A percentile compares a stretch with the other conserved stretches of the same genome.
Evolutionary conservation across 257 asterid species (phyloP).

Genomic region (Solanum etuberosum): DNA sequence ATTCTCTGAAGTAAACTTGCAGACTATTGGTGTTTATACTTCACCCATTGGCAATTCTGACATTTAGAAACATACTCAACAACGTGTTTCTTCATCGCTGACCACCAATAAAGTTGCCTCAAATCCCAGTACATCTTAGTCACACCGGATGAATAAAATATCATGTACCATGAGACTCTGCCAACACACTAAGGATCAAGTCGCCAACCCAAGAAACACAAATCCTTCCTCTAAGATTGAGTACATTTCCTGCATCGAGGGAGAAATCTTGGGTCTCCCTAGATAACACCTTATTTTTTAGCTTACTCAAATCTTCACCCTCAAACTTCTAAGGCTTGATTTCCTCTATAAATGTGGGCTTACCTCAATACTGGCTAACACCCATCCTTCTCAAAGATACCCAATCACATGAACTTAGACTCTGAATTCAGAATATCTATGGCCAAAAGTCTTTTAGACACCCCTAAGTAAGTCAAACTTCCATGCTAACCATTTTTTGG

Average conservation of each 20-base stretch:
- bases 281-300: not conserved
- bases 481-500: not conserved
- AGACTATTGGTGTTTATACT: not conserved
- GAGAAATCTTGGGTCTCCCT: not conserved
- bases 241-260: not conserved
- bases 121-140: not conserved
- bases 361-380: not conserved
- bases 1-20: not conserved
- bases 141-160: not conserved
- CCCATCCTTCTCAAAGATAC: not conserved
- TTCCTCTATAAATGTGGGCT: too few relatives aligned
- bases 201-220: not conserved
- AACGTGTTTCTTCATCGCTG: not conserved
- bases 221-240: not conserved
- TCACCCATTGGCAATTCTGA: not conserved
- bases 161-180: not conserved
- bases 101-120: not conserved
- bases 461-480: not conserved
- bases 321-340: not conserved
- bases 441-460: not conserved
- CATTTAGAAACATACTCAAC: not conserved
- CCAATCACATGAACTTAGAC: not conserved
- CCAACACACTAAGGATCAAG: not conserved
- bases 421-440: too few relatives aligned
- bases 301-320: too few relatives aligned